Evolutionary conservation across 1,284 basidiomycete species (phyloP).

Genomic region (Papiliotrema nemorosa): DNA sequence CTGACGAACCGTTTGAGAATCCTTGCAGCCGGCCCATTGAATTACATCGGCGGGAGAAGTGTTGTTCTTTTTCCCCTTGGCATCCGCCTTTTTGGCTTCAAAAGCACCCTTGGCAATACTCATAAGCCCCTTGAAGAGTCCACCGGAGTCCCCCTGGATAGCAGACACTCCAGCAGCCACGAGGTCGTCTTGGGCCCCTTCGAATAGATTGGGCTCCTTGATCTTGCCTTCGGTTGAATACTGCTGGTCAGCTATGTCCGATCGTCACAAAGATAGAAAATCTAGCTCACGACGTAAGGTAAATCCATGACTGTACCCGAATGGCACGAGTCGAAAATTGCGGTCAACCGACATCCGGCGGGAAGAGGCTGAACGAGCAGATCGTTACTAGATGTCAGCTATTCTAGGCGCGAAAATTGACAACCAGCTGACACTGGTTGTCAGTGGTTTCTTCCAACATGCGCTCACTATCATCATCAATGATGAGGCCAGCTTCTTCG

Average conservation of each 20-base stretch:
- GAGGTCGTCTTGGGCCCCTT: slow-evolving; percentile 72
- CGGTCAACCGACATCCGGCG: slow-evolving; percentile 78
- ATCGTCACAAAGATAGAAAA: too few relatives aligned
- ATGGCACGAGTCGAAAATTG: slow-evolving; percentile 69
- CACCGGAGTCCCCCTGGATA: slow-evolving; percentile 66
- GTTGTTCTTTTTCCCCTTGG: slow-evolving; percentile 61
- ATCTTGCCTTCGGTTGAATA: slow-evolving; percentile 92
- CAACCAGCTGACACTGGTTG: slow-evolving; percentile 9
- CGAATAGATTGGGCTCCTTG: slow-evolving; percentile 82
- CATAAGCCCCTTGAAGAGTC: slow-evolving; percentile 58
- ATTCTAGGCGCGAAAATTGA: not conserved
- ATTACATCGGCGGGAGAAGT: slow-evolving; percentile 70
- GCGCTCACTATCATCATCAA: slow-evolving; percentile 57
- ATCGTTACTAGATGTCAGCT: slow-evolving; percentile 25
- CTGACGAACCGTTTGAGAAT: slow-evolving; percentile 70
- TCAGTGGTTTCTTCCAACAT: not conserved
- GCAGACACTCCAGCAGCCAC: slow-evolving; percentile 51
- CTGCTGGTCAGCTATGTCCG: slow-evolving; percentile 9
- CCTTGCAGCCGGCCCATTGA: slow-evolving; percentile 81
- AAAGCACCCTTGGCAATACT: slow-evolving; percentile 20
- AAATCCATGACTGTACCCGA: slow-evolving; percentile 50
- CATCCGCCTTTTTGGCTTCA: slow-evolving; percentile 2
- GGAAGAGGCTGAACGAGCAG: slow-evolving; percentile 68
- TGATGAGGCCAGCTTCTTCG: slow-evolving; percentile 67
- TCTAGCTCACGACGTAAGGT: slow-evolving; percentile 50